Percentiles rank a stretch among this genome's conserved stretches.
These are phyloP conservation scores for Chaetomium cochliodes DNA, from an alignment of 495 filamentous ascomycete species.

Conservation along the genomic window DNA sequence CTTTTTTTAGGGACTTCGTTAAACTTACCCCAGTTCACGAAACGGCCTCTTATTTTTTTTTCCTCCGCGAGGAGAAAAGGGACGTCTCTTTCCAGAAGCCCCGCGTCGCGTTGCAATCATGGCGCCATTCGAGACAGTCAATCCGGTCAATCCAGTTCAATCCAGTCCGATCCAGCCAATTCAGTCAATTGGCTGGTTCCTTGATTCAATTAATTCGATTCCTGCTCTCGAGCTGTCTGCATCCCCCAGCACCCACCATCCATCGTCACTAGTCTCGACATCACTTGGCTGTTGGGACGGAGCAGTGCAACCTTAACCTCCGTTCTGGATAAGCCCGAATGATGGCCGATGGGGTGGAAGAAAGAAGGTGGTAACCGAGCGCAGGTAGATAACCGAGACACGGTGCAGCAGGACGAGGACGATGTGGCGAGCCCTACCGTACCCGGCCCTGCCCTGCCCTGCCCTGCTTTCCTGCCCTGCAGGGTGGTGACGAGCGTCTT, in stretches of 20 bases:
- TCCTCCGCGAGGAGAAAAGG: background rate
- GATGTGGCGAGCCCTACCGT: background rate
- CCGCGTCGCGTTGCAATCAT: background rate
- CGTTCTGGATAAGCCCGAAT: background rate
- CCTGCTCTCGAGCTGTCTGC: background rate
- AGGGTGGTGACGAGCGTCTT: background rate
- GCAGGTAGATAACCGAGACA: constrained; percentile 12
- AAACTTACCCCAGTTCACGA: background rate
- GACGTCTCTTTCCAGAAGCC: background rate
- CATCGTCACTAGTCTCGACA: background rate
- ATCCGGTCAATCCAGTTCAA: background rate
- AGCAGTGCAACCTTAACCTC: background rate
- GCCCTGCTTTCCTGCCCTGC: background rate
- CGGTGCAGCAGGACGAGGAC: background rate
- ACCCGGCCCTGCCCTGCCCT: too few relatives aligned
- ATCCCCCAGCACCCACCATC: background rate
- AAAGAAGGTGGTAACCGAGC: background rate
- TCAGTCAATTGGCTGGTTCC: too few relatives aligned
- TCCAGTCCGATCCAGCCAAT: too few relatives aligned
- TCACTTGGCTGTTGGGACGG: background rate
- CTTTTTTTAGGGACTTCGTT: too few relatives aligned
- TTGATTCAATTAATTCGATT: background rate
- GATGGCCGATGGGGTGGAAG: background rate
- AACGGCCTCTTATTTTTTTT: background rate
- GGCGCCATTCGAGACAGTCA: background rate